Base-by-base conservation (phyloP, 352 stramenopile genomes). In the Elongisporangium prolatum region DNA sequence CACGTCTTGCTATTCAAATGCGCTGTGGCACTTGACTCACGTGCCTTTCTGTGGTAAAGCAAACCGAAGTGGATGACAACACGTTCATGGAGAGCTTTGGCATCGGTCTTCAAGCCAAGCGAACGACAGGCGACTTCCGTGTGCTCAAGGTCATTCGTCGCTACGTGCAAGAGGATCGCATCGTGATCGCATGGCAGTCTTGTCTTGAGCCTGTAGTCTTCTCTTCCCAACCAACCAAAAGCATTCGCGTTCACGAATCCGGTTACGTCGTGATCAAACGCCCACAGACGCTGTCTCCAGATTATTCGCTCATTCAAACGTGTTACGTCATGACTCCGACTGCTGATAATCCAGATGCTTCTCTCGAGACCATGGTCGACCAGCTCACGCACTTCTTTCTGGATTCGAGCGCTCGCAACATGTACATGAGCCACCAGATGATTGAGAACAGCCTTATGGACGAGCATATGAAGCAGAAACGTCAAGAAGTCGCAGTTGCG, bases 211-310 rank as follows among this genome's bases (percentile, higher is more conserved):
- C 34, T 13, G 34, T 44, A 13, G 11, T 44, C 1, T 44, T 44
- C 34, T 44, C 34, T 4, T 44, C 34, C 11, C 34, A 44, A 13
- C 34, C 34, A 4, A 13, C 34, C 6, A 44, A 44, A 13, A 44
- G 34, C 34, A 44, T 44, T 17, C 34, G 34, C 34, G 34, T 44
- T 1, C 34, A 44, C 17, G 34, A 44, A 4, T 44, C 34, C 34
- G 74, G 79, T 0, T 89, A 82, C 53, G 66, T 89, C 25, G 58
- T 86, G 21, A 63, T 85, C 50, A 75, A 75, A 60, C 69, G 69
- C 18, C 67, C 72, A 6, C 65, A 56, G 14, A 65, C 72, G 13
- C 67, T 72, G 48, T 67, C 72, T 47, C 48, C 57, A 49, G 57
- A 60, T 8, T 74, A 64, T 54, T 64, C 74, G 49, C 62, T 86